Evolutionary conservation across 164 flowering plant species (phyloP).

Genomic region (Saururus chinensis): DNA sequence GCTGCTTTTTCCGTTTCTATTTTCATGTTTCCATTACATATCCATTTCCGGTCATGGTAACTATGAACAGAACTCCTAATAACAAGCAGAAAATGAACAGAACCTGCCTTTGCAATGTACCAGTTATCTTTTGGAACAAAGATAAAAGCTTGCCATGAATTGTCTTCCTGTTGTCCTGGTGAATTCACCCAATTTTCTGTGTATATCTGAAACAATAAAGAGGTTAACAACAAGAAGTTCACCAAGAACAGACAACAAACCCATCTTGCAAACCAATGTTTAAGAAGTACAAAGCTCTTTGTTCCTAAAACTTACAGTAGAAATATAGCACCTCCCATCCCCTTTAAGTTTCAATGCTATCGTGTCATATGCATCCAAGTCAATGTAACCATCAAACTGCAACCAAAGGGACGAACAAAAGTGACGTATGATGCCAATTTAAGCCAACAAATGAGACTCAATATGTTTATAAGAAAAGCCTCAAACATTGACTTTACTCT

Average conservation of each 20-base stretch:
- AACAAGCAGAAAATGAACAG: not conserved
- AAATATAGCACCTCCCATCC: constrained; percentile 95
- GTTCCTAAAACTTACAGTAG: constrained; percentile 51
- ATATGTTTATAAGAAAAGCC: too few species aligned
- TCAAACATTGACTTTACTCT: too few species aligned
- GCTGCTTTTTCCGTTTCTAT: not conserved
- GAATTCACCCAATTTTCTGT: constrained; percentile 99
- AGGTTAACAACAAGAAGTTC: not conserved
- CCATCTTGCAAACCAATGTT: not conserved
- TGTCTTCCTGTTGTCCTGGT: constrained; percentile 88
- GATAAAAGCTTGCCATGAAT: constrained; percentile 96
- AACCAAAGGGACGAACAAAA: not conserved
- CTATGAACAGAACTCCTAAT: not conserved
- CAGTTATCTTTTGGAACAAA: constrained; percentile 73
- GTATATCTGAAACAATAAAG: constrained; percentile 51
- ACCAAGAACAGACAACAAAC: not conserved
- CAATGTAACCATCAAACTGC: constrained; percentile 95
- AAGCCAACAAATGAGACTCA: too few species aligned
- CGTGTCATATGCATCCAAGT: constrained; percentile 83
- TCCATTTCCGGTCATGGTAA: too few species aligned
- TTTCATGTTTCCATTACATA: too few species aligned
- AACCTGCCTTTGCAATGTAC: constrained; percentile 77
- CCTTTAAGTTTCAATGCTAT: constrained; percentile 81
- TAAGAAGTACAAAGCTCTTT: not conserved
- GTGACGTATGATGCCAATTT: too few species aligned